Evolutionary conservation across 1,284 basidiomycete species (phyloP).

Genomic region (Fomitiporia mediterranea): DNA sequence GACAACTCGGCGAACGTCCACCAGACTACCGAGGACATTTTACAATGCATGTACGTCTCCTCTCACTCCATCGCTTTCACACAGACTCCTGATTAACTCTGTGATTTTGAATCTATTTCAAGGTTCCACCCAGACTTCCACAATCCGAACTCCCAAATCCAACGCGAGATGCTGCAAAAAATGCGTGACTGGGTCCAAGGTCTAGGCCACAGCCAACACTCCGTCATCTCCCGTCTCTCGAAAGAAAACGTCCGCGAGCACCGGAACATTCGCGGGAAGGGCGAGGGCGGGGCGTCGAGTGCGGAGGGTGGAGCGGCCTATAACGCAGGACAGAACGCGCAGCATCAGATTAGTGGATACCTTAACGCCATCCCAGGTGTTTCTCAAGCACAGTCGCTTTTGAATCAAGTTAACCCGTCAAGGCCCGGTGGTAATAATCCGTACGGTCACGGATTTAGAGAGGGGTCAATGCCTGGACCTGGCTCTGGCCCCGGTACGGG

Average conservation of each 20-base stretch:
- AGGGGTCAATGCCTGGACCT: no score
- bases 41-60: slow-evolving; percentile 62
- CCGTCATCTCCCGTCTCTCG: slow-evolving; percentile 56
- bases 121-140: slow-evolving; percentile 88
- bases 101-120: slow-evolving; percentile 2
- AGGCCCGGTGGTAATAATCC: background rate
- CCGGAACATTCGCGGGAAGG: slow-evolving; percentile 60
- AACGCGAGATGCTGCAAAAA: slow-evolving; percentile 72
- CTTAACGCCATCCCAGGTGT: slow-evolving; percentile 47
- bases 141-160: slow-evolving; percentile 62
- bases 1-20: slow-evolving; percentile 58
- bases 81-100: background rate
- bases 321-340: slow-evolving; percentile 43
- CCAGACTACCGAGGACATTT: slow-evolving; percentile 60
- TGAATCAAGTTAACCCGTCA: slow-evolving; percentile 1
- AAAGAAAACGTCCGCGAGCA: slow-evolving; percentile 69
- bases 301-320: slow-evolving; percentile 44
- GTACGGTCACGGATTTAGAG: background rate
- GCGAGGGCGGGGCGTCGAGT: slow-evolving; percentile 45
- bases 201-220: slow-evolving; percentile 48
- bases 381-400: slow-evolving; percentile 38
- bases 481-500: background rate
- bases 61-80: background rate
- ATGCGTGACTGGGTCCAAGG: slow-evolving; percentile 59
- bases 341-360: slow-evolving; percentile 44